A percentile compares a stretch with the other conserved stretches of the same genome.
These are phyloP conservation scores for Citeromyces nyonsensis DNA, from an alignment of 805 yeast genomes.

Conservation along the genomic window DNA sequence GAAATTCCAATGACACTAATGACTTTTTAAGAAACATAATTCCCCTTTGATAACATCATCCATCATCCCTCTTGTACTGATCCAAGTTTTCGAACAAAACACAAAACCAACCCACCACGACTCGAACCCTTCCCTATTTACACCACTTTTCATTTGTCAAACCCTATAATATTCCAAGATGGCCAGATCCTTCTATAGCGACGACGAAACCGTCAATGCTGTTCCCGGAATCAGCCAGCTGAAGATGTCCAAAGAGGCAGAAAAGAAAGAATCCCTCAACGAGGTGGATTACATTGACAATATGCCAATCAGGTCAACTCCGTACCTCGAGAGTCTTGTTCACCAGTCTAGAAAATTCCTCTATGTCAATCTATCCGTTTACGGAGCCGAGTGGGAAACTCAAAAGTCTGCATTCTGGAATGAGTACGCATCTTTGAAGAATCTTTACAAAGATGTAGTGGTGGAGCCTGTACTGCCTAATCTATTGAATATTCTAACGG, in stretches of 20 bases:
- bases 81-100: too few species aligned
- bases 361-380: constrained; percentile 18
- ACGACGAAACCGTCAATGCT: constrained; percentile 28
- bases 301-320: constrained; percentile 35
- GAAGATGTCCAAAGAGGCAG: constrained; percentile 19
- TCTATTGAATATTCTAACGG: constrained; percentile 35
- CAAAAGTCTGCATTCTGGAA: constrained; percentile 28
- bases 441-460: constrained; percentile 18
- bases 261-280: constrained; percentile 19
- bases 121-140: too few species aligned
- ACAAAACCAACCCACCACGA: too few species aligned
- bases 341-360: constrained; percentile 21
- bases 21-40: too few species aligned
- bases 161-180: too few species aligned
- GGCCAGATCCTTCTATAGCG: constrained; percentile 31
- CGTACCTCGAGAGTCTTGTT: constrained; percentile 26
- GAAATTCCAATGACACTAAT: too few species aligned
- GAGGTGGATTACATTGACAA: constrained; percentile 28
- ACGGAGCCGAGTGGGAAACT: constrained; percentile 27
- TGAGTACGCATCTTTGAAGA: constrained; percentile 18
- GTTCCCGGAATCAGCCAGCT: constrained; percentile 30
- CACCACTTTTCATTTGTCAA: too few species aligned
- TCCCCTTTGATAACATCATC: too few species aligned
- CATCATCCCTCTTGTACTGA: too few species aligned
- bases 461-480: constrained; percentile 42